Conservation (phyloP, 306 rosid genomes). For the Mimosa pudica region DNA sequence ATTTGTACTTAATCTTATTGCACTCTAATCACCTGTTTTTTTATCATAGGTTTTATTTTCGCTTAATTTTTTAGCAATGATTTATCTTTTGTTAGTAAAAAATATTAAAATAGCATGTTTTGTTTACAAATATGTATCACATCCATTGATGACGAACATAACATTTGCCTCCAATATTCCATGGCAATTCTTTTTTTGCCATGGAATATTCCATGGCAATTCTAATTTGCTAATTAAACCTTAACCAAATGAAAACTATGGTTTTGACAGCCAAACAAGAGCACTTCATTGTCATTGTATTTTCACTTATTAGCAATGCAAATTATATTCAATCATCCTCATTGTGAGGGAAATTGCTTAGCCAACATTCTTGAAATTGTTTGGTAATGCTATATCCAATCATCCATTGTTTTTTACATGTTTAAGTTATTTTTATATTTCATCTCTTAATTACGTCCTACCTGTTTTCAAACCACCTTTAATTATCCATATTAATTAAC, state of each 20-base stretch:
- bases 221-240: background rate
- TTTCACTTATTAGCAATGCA: background rate
- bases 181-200: background rate
- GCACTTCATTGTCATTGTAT: background rate
- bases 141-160: slow-evolving; percentile 2
- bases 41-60: too few relatives aligned
- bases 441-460: background rate
- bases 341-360: background rate
- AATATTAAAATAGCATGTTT: background rate
- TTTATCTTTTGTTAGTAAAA: background rate
- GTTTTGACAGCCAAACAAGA: background rate
- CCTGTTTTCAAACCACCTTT: background rate
- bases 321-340: background rate
- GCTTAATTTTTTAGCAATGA: background rate
- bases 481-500: background rate
- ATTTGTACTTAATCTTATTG: too few relatives aligned
- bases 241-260: background rate
- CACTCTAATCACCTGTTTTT: background rate
- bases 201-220: slow-evolving; percentile 7
- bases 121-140: background rate
- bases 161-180: slow-evolving; percentile 19
- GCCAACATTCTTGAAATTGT: background rate
- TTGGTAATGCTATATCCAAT: background rate
- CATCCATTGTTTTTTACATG: background rate
- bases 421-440: background rate